Evolutionary conservation across 192 early-diverging fungal genomes (phyloP), one percentile per base, ranked within the genome.

Genomic region (Glomus cerebriforme): DNA sequence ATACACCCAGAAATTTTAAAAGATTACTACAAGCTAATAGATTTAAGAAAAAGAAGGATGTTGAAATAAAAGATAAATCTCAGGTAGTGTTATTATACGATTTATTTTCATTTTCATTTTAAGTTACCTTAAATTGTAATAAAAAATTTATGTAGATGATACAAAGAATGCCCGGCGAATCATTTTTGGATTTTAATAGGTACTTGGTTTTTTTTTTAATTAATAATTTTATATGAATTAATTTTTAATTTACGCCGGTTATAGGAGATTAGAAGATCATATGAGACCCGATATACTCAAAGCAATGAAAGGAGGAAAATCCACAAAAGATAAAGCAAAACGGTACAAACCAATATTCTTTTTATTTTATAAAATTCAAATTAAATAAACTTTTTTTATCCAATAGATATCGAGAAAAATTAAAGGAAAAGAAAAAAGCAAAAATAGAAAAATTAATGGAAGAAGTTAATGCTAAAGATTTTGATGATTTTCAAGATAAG

Each of bases 401-500:
- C 7, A 37, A 58, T 29, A 76, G 74, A 6, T 76, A 34, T 76
- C 74, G 43, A 62, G 74, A 76, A 45, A 76, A 63, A 32, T 22
- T 76, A 26, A 76, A 76, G 24, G 58, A 76, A 35, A 76, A 76
- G 19, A 47, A 63, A 62, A 34, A 39, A 37, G 34, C n/a, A 7
- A 76, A 76, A 63, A 39, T 35, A 39, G 26, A 32, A 19, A 43
- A 76, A 35, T 27, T 76, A 63, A 13, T 32, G 2, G 59, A 76
- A 63, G 74, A 76, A 34, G 19, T 43, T 13, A 43, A 63, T 31
- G 37, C 22, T 19, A 76, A 64, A 76, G 74, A 76, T 76, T 76
- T 76, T 37, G 32, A 63, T 63, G 26, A 47, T 49, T 63, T 76
- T 15, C 32, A 76, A 35, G 74, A 76, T 76, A 27, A 76, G 22